These are phyloP conservation scores for Solanum habrochaites DNA, from an alignment of 257 asterid genomes.

Conservation along the genomic window DNA sequence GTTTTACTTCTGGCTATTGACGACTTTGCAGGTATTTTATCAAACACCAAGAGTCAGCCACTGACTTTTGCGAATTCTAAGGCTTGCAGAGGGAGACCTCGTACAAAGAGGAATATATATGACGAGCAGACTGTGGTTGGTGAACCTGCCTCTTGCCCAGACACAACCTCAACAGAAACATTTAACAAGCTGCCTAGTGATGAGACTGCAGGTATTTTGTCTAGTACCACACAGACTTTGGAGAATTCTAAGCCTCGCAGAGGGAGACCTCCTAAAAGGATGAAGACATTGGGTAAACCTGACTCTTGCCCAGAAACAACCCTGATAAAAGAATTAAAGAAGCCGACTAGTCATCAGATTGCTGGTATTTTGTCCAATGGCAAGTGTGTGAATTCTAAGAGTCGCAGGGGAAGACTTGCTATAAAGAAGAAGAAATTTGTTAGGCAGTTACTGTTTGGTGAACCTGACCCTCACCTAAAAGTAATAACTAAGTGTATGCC, in stretches of 20 bases:
- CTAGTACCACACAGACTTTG: slow-evolving; percentile 5
- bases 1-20: slow-evolving; percentile 6
- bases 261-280: slow-evolving; percentile 7
- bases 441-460: slow-evolving; percentile 31
- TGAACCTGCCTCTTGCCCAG: slow-evolving; percentile 27
- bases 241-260: not conserved
- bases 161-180: slow-evolving; percentile 1
- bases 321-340: slow-evolving; percentile 10
- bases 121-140: slow-evolving; percentile 3
- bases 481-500: slow-evolving; percentile 20
- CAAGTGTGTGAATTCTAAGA: slow-evolving; percentile 4
- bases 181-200: not conserved
- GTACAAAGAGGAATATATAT: slow-evolving; percentile 1
- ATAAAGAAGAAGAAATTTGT: slow-evolving; percentile 1
- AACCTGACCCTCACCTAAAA: slow-evolving; percentile 30
- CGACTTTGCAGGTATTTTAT: slow-evolving; percentile 10
- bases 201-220: slow-evolving; percentile 13
- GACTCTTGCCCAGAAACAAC: slow-evolving; percentile 31
- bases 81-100: not conserved
- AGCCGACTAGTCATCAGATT: slow-evolving; percentile 9
- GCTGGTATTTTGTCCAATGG: slow-evolving; percentile 10
- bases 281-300: slow-evolving; percentile 15
- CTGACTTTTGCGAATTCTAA: slow-evolving; percentile 4
- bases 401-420: slow-evolving; percentile 3
- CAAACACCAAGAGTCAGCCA: slow-evolving; percentile 1